These are phyloP conservation scores for Nicotiana otophora DNA, from an alignment of 257 asterid species.

Conservation along the genomic window DNA sequence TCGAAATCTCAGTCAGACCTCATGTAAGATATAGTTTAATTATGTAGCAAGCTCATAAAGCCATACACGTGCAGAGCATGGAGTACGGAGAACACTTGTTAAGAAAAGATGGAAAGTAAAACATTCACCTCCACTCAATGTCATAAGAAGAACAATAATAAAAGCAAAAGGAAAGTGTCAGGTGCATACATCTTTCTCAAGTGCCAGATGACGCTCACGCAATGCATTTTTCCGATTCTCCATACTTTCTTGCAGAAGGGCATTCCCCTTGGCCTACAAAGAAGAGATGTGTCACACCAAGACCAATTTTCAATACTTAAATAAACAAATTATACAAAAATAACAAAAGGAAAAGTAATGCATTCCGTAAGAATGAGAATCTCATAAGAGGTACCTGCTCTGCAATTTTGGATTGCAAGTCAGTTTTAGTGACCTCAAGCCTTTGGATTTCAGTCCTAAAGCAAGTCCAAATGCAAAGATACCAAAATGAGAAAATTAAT, in stretches of 20 bases:
- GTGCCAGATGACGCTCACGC: slow-evolving; percentile 61
- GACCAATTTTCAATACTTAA: slow-evolving; percentile 8
- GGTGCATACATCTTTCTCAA: slow-evolving; percentile 71
- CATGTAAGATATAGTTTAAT: too few relatives aligned
- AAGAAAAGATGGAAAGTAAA: neutral
- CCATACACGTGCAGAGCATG: neutral
- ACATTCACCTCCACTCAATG: neutral
- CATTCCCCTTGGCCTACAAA: slow-evolving; percentile 47
- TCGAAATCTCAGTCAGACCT: too few relatives aligned
- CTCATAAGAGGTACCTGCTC: slow-evolving; percentile 44
- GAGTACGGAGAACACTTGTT: too few relatives aligned
- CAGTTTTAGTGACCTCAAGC: slow-evolving; percentile 53
- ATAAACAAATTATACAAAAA: neutral
- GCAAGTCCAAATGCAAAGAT: slow-evolving; percentile 6
- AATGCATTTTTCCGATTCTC: slow-evolving; percentile 58
- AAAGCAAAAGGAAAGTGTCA: neutral
- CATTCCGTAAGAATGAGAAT: neutral
- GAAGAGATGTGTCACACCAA: neutral
- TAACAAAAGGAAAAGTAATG: neutral
- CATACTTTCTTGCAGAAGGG: slow-evolving; percentile 51
- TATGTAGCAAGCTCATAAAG: neutral
- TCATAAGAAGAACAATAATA: neutral
- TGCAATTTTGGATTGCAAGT: slow-evolving; percentile 46
- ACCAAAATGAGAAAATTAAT: neutral
- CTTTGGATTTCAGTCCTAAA: slow-evolving; percentile 56